Evolutionary conservation across 2,329 filamentous ascomycete species (phyloP).

Genomic region (Aspergillus sclerotialis): DNA sequence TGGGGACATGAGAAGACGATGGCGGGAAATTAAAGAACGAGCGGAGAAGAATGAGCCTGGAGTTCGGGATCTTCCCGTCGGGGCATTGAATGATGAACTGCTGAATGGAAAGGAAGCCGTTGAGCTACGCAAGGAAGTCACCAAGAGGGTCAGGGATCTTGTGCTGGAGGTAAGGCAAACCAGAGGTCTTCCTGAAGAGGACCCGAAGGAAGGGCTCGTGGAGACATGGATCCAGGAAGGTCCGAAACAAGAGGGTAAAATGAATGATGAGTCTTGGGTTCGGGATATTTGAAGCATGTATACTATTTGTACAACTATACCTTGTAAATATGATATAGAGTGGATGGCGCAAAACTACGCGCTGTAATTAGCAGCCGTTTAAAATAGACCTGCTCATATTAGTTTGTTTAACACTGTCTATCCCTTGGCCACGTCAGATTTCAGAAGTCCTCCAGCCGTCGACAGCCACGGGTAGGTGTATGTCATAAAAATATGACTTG

Average conservation of each 20-base stretch:
- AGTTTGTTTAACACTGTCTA: not conserved
- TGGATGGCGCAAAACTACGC: slow-evolving; percentile 6
- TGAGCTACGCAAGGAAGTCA: slow-evolving; percentile 71
- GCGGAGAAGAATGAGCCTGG: slow-evolving; percentile 40
- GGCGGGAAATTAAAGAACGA: slow-evolving; percentile 59
- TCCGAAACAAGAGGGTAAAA: slow-evolving; percentile 47
- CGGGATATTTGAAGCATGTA: slow-evolving; percentile 46
- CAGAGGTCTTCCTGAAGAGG: slow-evolving; percentile 70
- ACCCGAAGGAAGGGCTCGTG: slow-evolving; percentile 66
- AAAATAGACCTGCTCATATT: not conserved
- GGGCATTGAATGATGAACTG: slow-evolving; percentile 58
- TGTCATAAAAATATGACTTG: too few species aligned
- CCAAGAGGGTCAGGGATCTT: slow-evolving; percentile 67
- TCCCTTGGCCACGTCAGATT: too few species aligned
- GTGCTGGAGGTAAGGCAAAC: slow-evolving; percentile 69
- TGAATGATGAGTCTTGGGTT: slow-evolving; percentile 55
- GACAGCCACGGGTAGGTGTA: too few species aligned
- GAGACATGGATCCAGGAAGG: slow-evolving; percentile 70
- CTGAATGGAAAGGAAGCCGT: slow-evolving; percentile 68
- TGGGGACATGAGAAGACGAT: slow-evolving; percentile 66
- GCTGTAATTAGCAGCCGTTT: not conserved
- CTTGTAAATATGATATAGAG: slow-evolving; percentile 12
- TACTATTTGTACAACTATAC: slow-evolving; percentile 3
- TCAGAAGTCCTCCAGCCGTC: too few species aligned
- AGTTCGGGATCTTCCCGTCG: slow-evolving; percentile 34